Base-by-base conservation (phyloP, 352 stramenopile species). In the Phytophthora tubulina region DNA sequence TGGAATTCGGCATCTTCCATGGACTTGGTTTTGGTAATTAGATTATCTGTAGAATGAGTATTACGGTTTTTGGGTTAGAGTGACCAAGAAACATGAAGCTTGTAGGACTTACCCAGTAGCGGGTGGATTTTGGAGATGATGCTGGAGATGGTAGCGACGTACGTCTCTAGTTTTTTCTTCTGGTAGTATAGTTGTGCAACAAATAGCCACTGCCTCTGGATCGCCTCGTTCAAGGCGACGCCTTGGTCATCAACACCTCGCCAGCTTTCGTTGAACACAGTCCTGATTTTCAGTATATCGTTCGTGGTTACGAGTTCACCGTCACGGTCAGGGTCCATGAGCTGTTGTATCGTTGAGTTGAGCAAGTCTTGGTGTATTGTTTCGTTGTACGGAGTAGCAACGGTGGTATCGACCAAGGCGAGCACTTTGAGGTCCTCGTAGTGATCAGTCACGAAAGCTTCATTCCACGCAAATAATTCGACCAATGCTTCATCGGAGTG, bases 1-100 rank as follows among this genome's bases (percentile, higher is more conserved):
- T 67, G 55, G 32, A 89, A 91, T 62, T 93, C 84, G 0, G 83
- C 81, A 6, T 63, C 63, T 51, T 91, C 85, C 72, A 94, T 81
- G 13, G 73, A 70, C 9, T 54, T 53, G 0, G 83, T 89, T 46
- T 85, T 82, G 8, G 35, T 6, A 15, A 81, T 73, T 2, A 92
- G 46, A 0, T 73, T 59, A 10, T 82, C 72, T 86, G 44, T 21
- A 30, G 9, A 8, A 31, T 30, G 21, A 27, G 21, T 27, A 27
- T 27, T 27, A 27, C 21, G 21, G 1, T 27, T 27, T 27, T 57
- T 44, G 46, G 33, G 56, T 54, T 55, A 54, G 15, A 39, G 15
- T 27, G 6, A 15, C 10, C 21, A 13, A 30, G 11, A 35, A 54
- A n/a, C 51, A 3, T 7, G 6, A 46, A n/a, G 14, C 14, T 27